A percentile compares a stretch with the other conserved stretches of the same genome.
Evolutionary conservation across 495 filamentous ascomycete genomes (phyloP).

Genomic region (Lasiosphaeriaceae sp.): DNA sequence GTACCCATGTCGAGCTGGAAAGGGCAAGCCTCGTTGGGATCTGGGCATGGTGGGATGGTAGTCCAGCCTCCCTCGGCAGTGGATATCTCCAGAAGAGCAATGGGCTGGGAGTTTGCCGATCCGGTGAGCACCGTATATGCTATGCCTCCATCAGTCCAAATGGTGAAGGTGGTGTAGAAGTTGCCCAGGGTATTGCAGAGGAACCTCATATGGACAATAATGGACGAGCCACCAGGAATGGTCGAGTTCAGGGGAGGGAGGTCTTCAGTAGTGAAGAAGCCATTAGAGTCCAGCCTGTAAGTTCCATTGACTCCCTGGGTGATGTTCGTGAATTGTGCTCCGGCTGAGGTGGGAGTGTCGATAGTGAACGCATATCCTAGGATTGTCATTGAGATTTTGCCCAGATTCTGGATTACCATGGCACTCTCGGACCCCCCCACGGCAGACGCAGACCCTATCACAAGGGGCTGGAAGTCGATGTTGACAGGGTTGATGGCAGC

Average conservation of each 20-base stretch:
- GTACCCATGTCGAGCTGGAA: constrained; percentile 18
- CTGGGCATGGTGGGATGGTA: constrained; percentile 16
- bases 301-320: constrained; percentile 14
- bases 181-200: constrained; percentile 20
- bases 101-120: constrained; percentile 21
- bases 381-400: constrained; percentile 30
- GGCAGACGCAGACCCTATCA: constrained; percentile 22
- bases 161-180: constrained; percentile 21
- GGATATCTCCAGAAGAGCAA: constrained; percentile 10
- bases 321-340: constrained; percentile 21
- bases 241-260: constrained; percentile 24
- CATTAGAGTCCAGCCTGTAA: constrained; percentile 18
- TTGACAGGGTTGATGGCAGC: constrained; percentile 31
- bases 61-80: constrained; percentile 11
- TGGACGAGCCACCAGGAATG: constrained; percentile 22
- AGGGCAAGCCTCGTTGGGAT: constrained; percentile 14
- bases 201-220: constrained; percentile 29
- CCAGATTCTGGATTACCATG: constrained; percentile 36
- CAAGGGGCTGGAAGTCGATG: constrained; percentile 36
- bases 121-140: constrained; percentile 25
- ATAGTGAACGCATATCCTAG: constrained; percentile 30
- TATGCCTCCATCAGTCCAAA: constrained; percentile 31
- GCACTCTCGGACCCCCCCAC: constrained; percentile 23
- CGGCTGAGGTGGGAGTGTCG: constrained; percentile 14
- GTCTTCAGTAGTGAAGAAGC: constrained; percentile 28